Conservation (phyloP, 2,329 filamentous ascomycete species). For the Daldinia sp. region DNA sequence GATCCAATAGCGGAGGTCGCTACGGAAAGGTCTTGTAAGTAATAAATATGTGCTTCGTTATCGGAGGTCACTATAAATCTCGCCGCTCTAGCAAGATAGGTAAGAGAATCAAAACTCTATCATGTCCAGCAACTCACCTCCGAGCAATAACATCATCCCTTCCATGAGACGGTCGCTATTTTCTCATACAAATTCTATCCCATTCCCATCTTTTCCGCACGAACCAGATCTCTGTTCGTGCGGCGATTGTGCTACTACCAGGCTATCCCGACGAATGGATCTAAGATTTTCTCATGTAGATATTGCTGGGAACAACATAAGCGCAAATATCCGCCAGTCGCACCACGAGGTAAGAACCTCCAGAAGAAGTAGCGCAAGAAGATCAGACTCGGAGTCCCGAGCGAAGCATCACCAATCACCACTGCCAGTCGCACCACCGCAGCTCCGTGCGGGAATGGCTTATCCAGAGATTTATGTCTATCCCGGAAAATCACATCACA, state of each 20-base stretch:
- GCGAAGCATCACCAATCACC: neutral
- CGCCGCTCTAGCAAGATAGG: neutral
- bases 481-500: constrained; percentile 34
- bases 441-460: neutral
- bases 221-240: neutral
- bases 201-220: neutral
- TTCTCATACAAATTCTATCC: neutral
- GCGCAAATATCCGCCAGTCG: neutral
- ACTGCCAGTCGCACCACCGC: neutral
- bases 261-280: neutral
- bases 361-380: neutral
- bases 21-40: neutral
- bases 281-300: neutral
- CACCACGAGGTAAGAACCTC: neutral
- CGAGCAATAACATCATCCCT: neutral
- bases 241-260: neutral
- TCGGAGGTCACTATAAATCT: neutral
- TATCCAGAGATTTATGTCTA: constrained; percentile 38
- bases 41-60: constrained; percentile 24
- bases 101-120: neutral
- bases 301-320: neutral
- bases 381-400: neutral
- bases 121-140: neutral
- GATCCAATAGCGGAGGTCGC: neutral
- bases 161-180: neutral